phyloP scores from a whole-genome alignment of 2,329 filamentous ascomycete genomes.

The Chrysoporthe deuterocubensis region DNA sequence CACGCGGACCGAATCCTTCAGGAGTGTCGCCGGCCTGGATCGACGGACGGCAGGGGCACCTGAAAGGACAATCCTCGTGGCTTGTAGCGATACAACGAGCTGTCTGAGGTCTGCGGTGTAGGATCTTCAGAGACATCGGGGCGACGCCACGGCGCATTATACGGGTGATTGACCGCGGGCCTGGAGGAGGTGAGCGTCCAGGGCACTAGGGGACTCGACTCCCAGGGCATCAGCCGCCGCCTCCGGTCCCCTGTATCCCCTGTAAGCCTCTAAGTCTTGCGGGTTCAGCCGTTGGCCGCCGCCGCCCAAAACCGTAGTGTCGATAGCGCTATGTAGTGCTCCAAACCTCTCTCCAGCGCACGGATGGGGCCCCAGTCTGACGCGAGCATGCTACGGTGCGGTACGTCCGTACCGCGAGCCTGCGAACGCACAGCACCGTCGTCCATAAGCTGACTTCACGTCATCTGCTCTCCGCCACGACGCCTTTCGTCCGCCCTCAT shows the following conservation, averaged over 20 bases:
- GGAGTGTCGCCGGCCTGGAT: neutral
- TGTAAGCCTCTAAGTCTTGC: slow-evolving; percentile 7
- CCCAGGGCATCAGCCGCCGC: neutral
- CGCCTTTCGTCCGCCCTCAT: neutral
- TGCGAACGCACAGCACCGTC: neutral
- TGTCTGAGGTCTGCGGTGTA: neutral
- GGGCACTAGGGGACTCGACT: no score
- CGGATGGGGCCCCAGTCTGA: slow-evolving; percentile 23
- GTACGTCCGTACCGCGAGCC: no score
- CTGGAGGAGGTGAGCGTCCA: neutral
- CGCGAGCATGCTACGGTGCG: neutral
- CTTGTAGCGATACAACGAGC: neutral
- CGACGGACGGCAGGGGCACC: neutral
- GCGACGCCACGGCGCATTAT: neutral
- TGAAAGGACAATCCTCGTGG: neutral
- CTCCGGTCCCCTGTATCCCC: neutral
- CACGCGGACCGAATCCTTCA: neutral
- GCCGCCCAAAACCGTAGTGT: slow-evolving; percentile 4
- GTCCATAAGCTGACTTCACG: neutral
- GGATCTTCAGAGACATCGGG: neutral
- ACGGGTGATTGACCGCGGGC: neutral
- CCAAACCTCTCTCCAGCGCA: slow-evolving; percentile 11
- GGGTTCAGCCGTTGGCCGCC: slow-evolving; percentile 21
- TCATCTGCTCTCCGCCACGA: slow-evolving; percentile 7
- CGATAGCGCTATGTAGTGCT: slow-evolving; percentile 11